Evolutionary conservation across 176 grass and related monocot genomes (phyloP).

Genomic region (Cenchrus fungigraminus): DNA sequence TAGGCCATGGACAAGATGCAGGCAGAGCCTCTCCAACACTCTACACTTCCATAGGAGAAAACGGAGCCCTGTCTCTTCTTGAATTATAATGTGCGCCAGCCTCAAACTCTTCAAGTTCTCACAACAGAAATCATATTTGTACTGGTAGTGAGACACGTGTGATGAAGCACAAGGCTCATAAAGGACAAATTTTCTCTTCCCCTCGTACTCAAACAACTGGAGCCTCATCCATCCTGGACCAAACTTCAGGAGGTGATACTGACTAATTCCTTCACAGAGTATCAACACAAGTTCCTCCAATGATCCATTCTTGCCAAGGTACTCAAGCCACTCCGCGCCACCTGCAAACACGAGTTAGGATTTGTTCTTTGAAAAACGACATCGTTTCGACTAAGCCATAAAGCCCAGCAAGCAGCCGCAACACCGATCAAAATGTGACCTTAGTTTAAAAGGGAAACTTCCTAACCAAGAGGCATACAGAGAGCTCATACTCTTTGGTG

Average conservation of each 20-base stretch:
- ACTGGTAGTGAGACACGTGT: background rate
- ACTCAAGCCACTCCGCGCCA: slow-evolving; percentile 58
- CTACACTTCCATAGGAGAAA: slow-evolving; percentile 48
- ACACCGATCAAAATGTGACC: too few relatives aligned
- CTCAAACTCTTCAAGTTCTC: slow-evolving; percentile 56
- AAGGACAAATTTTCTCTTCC: slow-evolving; percentile 32
- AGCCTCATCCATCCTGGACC: slow-evolving; percentile 61
- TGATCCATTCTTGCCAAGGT: slow-evolving; percentile 55
- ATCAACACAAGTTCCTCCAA: slow-evolving; percentile 46
- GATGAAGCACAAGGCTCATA: background rate
- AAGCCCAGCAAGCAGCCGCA: too few relatives aligned
- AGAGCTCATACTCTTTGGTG: too few relatives aligned
- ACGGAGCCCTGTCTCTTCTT: slow-evolving; percentile 43
- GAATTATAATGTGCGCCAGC: slow-evolving; percentile 50
- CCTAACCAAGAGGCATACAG: too few relatives aligned
- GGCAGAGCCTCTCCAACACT: slow-evolving; percentile 54
- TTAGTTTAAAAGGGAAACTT: too few relatives aligned
- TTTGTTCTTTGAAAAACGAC: too few relatives aligned
- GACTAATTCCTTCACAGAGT: slow-evolving; percentile 45
- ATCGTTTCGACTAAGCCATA: too few relatives aligned
- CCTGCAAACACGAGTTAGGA: background rate
- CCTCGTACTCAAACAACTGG: slow-evolving; percentile 53
- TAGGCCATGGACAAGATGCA: slow-evolving; percentile 55
- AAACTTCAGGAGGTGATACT: slow-evolving; percentile 62
- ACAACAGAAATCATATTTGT: slow-evolving; percentile 28